Base-by-base conservation (phyloP, 176 grass and related monocot species). In the Triticum urartu region DNA sequence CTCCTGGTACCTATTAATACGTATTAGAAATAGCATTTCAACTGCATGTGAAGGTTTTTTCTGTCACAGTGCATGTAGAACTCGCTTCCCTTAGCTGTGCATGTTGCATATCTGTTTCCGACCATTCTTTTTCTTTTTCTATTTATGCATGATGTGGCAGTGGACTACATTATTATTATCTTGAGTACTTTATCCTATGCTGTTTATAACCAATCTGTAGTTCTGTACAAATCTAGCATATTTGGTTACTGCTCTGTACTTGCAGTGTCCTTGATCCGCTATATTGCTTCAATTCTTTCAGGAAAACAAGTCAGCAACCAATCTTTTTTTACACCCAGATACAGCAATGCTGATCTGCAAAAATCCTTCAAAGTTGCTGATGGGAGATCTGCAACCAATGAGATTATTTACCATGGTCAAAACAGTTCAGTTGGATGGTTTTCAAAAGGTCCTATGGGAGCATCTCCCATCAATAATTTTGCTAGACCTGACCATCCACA, bases 401-500 rank as follows among this genome's bases (percentile, higher is more conserved):
- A 92, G 20, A 86, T 72, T 88, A n/a, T 77, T 86, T 75, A 83
- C 77, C 80, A 77, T 33, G 42, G 82, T 85, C 86, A 65, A 45
- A 87, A 65, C 79, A 91, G 47, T 86, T 77, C 88, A 58, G 40
- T 40, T 18, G 72, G 83, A 66, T 92, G 88, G 86, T 89, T 89
- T 85, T 80, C 83, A 88, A 86, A 28, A 82, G 77, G 67, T 56
- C 47, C 77, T 45, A 7, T 85, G 36, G 73, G 84, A 52, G 70
- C 66, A 64, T 81, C 71, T 79, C 69, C 62, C 30, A 52, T 83
- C 68, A 79, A 68, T 86, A 80, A 73, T 79, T 84, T 84, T 70
- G 26, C 85, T 84, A 79, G 59, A 36, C 59, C 59, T 78, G 84
- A 90, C 36, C 85, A 32, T 72, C 38, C 73, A 50, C 60, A 74